phyloP scores from a whole-genome alignment of 495 filamentous ascomycete species.

The Paragyromitra xinjiangensis region DNA sequence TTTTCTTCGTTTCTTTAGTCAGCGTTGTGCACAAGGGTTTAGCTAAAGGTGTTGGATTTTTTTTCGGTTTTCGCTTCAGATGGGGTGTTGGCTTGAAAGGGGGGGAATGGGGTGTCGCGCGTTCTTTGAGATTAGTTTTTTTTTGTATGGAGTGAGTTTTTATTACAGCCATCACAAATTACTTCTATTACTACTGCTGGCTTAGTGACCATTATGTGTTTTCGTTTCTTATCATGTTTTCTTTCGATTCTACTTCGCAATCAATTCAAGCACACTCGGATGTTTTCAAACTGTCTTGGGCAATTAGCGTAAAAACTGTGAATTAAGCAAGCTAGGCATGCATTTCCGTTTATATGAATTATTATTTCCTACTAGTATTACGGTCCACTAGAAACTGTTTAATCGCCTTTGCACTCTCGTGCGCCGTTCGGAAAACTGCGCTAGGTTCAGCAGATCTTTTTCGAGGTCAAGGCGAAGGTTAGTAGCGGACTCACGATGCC shows the following conservation, averaged over 20 bases:
- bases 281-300: slow-evolving; percentile 14
- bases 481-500: slow-evolving; percentile 67
- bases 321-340: not conserved
- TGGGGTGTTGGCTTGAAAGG: slow-evolving; percentile 25
- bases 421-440: slow-evolving; percentile 80
- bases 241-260: slow-evolving; percentile 10
- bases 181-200: slow-evolving; percentile 23
- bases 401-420: slow-evolving; percentile 85
- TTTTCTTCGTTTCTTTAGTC: slow-evolving; percentile 54
- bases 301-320: not conserved
- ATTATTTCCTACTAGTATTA: slow-evolving; percentile 53
- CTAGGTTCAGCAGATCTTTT: slow-evolving; percentile 19
- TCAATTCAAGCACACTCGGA: not conserved
- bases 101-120: slow-evolving; percentile 32
- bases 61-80: slow-evolving; percentile 49
- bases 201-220: slow-evolving; percentile 18
- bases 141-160: slow-evolving; percentile 33
- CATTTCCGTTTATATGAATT: slow-evolving; percentile 1
- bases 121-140: slow-evolving; percentile 44
- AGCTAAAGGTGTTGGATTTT: slow-evolving; percentile 52
- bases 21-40: slow-evolving; percentile 41
- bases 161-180: slow-evolving; percentile 37
- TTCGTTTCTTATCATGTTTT: not conserved
- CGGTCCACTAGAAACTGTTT: slow-evolving; percentile 82
- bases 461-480: not conserved